Base-by-base conservation (phyloP, 2,329 filamentous ascomycete species). In the Diaporthe batatas region DNA sequence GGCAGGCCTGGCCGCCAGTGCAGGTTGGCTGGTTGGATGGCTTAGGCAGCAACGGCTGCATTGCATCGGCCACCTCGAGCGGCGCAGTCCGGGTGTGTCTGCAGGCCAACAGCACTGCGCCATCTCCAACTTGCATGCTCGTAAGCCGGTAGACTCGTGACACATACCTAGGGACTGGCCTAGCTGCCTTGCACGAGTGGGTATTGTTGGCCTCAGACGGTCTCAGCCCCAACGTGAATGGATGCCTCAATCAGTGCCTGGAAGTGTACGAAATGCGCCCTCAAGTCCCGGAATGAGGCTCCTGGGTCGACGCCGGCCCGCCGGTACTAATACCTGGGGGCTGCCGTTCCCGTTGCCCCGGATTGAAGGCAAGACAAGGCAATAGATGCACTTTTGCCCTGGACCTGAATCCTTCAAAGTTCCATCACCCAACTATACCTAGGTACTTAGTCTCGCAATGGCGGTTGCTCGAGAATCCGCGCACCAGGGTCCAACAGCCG, bases 41-140 rank as follows among this genome's bases (percentile, higher is more conserved):
- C 39, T 49, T 47, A 70, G 68, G 68, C 68, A 70, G 54, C 54
- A 58, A 62, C 25, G 54, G 68, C 54, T 49, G 54, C 68, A 70
- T 8, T 59, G n/a, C 21, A 7, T 47, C 23, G 42, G 67, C 67
- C 68, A 51, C 42, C 68, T 65, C 10, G 29, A 51, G 68, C 68
- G 68, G 68, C 68, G 68, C 68, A 70, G 67, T 47, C 53, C 54
- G n/a, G 34, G 29, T 36, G 34, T 12, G 54, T 51, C 53, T 70
- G 68, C 68, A 62, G 68, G 54, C 54, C 29, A 29, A 29, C 29
- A 29, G 29, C 29, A 29, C 29, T 29, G 29, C 21, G 14, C n/a
- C 16, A 7, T 59, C 55, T 39, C 25, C 32, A 29, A 49, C 25
- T n/a, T 34, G 59, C 59, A 70, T 62, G 55, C 55, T 34, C 25